These are phyloP conservation scores for Juncus effusus DNA, from an alignment of 176 grass and related monocot species.

Conservation along the genomic window DNA sequence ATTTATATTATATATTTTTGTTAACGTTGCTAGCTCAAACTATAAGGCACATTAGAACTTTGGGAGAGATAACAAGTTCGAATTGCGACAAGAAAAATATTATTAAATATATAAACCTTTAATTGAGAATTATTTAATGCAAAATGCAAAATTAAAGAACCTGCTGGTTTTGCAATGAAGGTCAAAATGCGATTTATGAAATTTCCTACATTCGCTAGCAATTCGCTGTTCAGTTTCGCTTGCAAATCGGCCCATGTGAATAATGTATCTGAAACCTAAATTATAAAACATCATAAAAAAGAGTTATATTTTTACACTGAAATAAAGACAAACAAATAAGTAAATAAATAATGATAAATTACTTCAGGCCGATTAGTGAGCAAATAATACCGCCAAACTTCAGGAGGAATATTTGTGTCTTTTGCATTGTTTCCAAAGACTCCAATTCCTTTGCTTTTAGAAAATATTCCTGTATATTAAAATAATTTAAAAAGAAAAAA, in stretches of 20 bases:
- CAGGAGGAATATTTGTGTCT: constrained; percentile 71
- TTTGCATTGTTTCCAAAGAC: constrained; percentile 96
- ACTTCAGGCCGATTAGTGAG: constrained; percentile 94
- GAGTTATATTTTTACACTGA: not conserved
- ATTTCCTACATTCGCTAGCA: constrained; percentile 85
- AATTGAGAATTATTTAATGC: too few relatives aligned
- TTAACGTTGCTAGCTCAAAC: too few relatives aligned
- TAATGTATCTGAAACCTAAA: constrained; percentile 84
- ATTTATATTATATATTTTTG: too few relatives aligned
- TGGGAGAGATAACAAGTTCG: too few relatives aligned
- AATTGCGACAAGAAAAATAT: too few relatives aligned
- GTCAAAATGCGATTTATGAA: constrained; percentile 92
- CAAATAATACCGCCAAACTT: constrained; percentile 96
- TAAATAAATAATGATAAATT: constrained; percentile 29
- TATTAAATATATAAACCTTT: too few relatives aligned
- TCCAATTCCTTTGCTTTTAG: constrained; percentile 86
- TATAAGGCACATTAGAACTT: too few relatives aligned
- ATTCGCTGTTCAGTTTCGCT: constrained; percentile 79
- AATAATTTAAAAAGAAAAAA: too few relatives aligned
- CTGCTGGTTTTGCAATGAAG: constrained; percentile 83
- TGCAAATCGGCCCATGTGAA: constrained; percentile 93
- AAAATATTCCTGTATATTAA: constrained; percentile 67
- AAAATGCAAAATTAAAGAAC: constrained; percentile 27
- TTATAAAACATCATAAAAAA: constrained; percentile 27
- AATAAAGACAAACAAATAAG: constrained; percentile 14